These are phyloP conservation scores for Pichia nanzhaoensis DNA, from an alignment of 805 yeast genomes.

Conservation along the genomic window DNA sequence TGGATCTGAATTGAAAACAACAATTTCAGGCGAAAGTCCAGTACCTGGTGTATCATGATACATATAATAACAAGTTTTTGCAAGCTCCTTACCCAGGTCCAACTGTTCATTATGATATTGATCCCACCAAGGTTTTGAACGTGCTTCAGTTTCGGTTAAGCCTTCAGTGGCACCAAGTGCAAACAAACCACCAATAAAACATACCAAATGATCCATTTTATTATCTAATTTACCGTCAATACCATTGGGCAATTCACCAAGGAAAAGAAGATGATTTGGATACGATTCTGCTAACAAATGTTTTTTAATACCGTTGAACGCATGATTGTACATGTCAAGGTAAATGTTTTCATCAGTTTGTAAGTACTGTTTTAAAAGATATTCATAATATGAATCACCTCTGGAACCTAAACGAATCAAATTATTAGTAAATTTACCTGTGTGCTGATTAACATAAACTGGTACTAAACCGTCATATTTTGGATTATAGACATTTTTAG, in stretches of 20 bases:
- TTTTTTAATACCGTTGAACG: slow-evolving; percentile 70
- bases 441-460: slow-evolving; percentile 66
- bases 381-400: slow-evolving; percentile 92
- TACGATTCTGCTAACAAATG: slow-evolving; percentile 53
- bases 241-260: slow-evolving; percentile 76
- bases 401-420: slow-evolving; percentile 79
- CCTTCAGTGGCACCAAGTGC: slow-evolving; percentile 90
- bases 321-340: slow-evolving; percentile 66
- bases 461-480: slow-evolving; percentile 69
- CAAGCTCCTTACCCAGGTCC: slow-evolving; percentile 63
- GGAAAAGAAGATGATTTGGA: slow-evolving; percentile 57
- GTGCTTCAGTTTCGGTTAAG: slow-evolving; percentile 46
- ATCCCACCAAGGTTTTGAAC: slow-evolving; percentile 51
- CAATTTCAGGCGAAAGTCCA: slow-evolving; percentile 87
- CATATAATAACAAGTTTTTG: slow-evolving; percentile 79
- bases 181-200: slow-evolving; percentile 83
- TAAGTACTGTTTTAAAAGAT: slow-evolving; percentile 75
- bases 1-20: slow-evolving; percentile 64
- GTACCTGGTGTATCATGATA: slow-evolving; percentile 62
- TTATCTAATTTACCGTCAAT: slow-evolving; percentile 50
- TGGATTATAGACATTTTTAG: slow-evolving; percentile 2
- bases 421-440: slow-evolving; percentile 59
- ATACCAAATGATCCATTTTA: slow-evolving; percentile 90
- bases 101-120: slow-evolving; percentile 54
- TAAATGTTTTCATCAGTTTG: slow-evolving; percentile 70